Percentiles rank a stretch among this genome's conserved stretches.
Conservation (phyloP, 202 grass and related monocot genomes). For the Carex arenaria region DNA sequence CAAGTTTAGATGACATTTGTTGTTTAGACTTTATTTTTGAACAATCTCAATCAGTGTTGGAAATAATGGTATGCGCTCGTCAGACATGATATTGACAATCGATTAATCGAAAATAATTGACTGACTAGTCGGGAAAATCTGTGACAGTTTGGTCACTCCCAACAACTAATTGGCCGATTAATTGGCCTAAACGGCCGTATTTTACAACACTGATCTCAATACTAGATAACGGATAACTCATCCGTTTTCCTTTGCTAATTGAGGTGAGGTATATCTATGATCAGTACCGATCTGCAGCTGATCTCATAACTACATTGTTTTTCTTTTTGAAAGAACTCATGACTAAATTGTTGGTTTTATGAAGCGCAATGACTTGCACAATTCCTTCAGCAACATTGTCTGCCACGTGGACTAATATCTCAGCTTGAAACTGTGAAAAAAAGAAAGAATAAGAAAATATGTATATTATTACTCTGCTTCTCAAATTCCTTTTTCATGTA, state of each 20-base stretch:
- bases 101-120: too few species aligned
- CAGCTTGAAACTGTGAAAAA: conserved; percentile 42
- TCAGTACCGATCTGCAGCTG: conserved; percentile 46
- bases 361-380: conserved; percentile 33
- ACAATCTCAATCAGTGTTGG: not conserved
- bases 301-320: too few species aligned
- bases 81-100: too few species aligned
- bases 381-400: conserved; percentile 56
- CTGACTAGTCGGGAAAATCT: too few species aligned
- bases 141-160: too few species aligned
- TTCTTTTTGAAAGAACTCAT: conserved; percentile 40
- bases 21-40: conserved; percentile 2
- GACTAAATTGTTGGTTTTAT: conserved; percentile 50
- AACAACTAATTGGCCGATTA: too few species aligned
- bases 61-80: too few species aligned
- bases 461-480: not conserved
- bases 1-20: conserved; percentile 23
- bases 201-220: too few species aligned
- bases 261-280: not conserved
- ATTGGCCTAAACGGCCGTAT: too few species aligned
- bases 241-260: not conserved
- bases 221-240: too few species aligned
- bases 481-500: not conserved
- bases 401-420: conserved; percentile 53
- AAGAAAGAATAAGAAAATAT: not conserved